Evolutionary conservation across 1,284 basidiomycete genomes (phyloP).

Genomic region (Athelia psychrophila): DNA sequence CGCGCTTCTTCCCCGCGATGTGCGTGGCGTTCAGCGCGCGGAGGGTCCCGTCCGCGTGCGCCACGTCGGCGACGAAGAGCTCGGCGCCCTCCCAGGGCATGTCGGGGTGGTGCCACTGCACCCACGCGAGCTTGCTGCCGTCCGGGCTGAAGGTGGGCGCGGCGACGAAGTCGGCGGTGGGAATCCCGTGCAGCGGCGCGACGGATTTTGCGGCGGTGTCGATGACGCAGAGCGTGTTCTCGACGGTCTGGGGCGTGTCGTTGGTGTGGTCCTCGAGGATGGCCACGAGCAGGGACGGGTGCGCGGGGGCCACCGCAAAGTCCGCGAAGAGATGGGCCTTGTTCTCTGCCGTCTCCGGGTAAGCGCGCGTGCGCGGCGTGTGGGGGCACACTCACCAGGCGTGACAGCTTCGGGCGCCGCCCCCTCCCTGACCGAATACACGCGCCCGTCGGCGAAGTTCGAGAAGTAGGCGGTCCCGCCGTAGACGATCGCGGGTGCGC

Average conservation of each 20-base stretch:
- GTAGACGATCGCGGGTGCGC: constrained; percentile 49
- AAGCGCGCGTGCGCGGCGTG: not conserved
- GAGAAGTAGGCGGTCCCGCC: constrained; percentile 55
- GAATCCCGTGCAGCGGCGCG: constrained; percentile 13
- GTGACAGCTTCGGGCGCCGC: constrained; percentile 52
- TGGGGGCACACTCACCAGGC: constrained; percentile 50
- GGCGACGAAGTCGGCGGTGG: constrained; percentile 66
- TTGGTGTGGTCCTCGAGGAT: constrained; percentile 70
- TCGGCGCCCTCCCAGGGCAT: constrained; percentile 82
- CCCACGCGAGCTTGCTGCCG: constrained; percentile 64
- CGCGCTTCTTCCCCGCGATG: constrained; percentile 46
- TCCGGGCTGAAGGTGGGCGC: constrained; percentile 65
- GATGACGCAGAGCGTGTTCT: constrained; percentile 58
- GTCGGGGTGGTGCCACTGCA: constrained; percentile 74
- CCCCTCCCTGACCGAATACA: constrained; percentile 40
- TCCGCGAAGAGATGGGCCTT: constrained; percentile 55
- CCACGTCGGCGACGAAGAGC: constrained; percentile 44
- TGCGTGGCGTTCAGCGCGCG: constrained; percentile 14
- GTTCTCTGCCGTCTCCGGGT: constrained; percentile 34
- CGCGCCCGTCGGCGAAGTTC: constrained; percentile 44
- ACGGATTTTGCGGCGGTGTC: constrained; percentile 43
- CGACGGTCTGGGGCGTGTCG: constrained; percentile 50
- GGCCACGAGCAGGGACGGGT: constrained; percentile 46
- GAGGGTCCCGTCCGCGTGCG: not conserved
- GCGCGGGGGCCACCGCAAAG: constrained; percentile 44